Evolutionary conservation across 2,329 filamentous ascomycete species (phyloP).

Genomic region (Rhynchosporium agropyri): DNA sequence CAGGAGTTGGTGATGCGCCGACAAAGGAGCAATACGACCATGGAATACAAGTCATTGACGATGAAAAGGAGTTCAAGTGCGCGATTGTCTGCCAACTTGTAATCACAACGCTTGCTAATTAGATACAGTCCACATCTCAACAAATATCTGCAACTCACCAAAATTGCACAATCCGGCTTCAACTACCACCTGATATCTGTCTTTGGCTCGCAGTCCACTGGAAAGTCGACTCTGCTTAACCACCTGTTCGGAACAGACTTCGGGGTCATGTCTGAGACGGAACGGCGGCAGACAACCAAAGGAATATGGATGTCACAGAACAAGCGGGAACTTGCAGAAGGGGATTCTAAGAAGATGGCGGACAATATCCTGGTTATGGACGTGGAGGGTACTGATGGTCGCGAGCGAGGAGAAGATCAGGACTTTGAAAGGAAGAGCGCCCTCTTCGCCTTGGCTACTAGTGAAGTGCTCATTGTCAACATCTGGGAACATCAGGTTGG

Average conservation of each 20-base stretch:
- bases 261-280: constrained; percentile 95
- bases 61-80: constrained; percentile 96
- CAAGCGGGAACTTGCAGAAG: constrained; percentile 61
- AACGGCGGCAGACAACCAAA: constrained; percentile 95
- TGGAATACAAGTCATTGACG: constrained; percentile 96
- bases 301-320: constrained; percentile 99
- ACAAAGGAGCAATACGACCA: constrained; percentile 75
- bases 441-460: constrained; percentile 93
- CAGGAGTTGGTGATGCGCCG: constrained; percentile 68
- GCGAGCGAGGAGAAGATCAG: constrained; percentile 95
- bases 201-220: constrained; percentile 97
- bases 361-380: constrained; percentile 99
- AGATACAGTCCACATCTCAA: constrained; percentile 69
- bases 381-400: constrained; percentile 94
- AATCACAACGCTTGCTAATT: constrained; percentile 25
- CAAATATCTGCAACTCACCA: constrained; percentile 77
- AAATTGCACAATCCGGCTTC: constrained; percentile 87
- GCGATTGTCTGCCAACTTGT: constrained; percentile 38
- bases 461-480: constrained; percentile 96
- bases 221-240: constrained; percentile 96
- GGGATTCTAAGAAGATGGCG: constrained; percentile 69
- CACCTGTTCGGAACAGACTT: constrained; percentile 94
- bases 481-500: constrained; percentile 99
- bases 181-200: constrained; percentile 99
- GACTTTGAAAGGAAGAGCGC: constrained; percentile 99